A percentile compares a stretch with the other conserved stretches of the same genome.
These are phyloP conservation scores for Acanthamoeba divionensis DNA, from an alignment of 208 protist genomes.

Conservation along the genomic window DNA sequence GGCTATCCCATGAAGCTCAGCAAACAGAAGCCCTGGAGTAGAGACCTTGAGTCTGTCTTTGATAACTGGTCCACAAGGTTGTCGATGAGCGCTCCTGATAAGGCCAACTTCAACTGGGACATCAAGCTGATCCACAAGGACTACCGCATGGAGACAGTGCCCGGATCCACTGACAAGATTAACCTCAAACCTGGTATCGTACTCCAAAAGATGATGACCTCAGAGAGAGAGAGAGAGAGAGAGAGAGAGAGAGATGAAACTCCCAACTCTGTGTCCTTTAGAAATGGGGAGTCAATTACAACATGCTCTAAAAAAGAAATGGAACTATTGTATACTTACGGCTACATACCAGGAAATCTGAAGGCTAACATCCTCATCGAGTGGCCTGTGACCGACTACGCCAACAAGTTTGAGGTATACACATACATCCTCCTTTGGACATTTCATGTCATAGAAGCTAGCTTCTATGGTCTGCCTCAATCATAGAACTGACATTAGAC, in stretches of 20 bases:
- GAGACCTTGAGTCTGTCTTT: neutral
- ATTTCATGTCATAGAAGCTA: too few relatives aligned
- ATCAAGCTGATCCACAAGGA: slow-evolving; percentile 24
- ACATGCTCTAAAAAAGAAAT: too few relatives aligned
- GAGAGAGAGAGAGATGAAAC: too few relatives aligned
- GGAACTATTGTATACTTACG: too few relatives aligned
- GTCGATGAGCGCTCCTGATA: neutral
- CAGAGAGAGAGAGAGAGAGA: too few relatives aligned
- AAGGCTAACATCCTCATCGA: slow-evolving; percentile 55
- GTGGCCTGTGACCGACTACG: slow-evolving; percentile 23
- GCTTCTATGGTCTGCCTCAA: too few relatives aligned
- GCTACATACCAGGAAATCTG: slow-evolving; percentile 23
- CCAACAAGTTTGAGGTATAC: slow-evolving; percentile 23
- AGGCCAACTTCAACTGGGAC: slow-evolving; percentile 28
- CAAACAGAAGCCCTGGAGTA: neutral
- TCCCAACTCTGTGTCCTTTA: too few relatives aligned
- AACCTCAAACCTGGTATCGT: too few relatives aligned
- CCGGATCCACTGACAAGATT: slow-evolving; percentile 31
- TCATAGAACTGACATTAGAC: too few relatives aligned
- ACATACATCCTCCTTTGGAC: too few relatives aligned
- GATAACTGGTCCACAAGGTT: neutral
- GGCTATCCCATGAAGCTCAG: neutral
- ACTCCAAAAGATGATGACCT: too few relatives aligned
- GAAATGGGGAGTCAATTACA: too few relatives aligned
- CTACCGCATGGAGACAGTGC: slow-evolving; percentile 37